Percentiles rank a stretch among this genome's conserved stretches.
Conservation (phyloP, 257 asterid species). For the Nicotiana obtusifolia region DNA sequence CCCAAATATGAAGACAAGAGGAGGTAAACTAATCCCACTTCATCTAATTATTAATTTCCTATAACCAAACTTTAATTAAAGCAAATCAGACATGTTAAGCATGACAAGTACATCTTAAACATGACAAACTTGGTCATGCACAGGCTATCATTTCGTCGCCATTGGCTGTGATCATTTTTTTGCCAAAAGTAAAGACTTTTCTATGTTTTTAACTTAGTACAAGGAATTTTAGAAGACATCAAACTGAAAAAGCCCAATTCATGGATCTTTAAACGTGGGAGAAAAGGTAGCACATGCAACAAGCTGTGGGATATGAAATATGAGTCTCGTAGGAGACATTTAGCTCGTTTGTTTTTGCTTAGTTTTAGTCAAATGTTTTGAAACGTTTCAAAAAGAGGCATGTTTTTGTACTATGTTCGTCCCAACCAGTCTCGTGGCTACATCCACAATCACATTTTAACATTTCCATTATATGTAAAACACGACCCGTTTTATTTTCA, state of each 20-base stretch:
- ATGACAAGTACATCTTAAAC: not conserved
- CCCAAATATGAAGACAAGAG: not conserved
- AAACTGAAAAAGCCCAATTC: not conserved
- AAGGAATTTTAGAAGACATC: not conserved
- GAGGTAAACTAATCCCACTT: not conserved
- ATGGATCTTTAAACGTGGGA: conserved; percentile 5
- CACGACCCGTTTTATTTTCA: not conserved
- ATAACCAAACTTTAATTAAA: not conserved
- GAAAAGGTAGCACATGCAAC: not conserved
- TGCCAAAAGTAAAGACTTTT: not conserved
- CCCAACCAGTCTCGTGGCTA: conserved; percentile 23
- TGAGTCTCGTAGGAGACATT: not conserved
- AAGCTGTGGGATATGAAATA: conserved; percentile 10
- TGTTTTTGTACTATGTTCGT: conserved; percentile 16
- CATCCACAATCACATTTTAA: not conserved
- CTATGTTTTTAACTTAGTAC: not conserved
- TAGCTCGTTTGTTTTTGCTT: conserved; percentile 8
- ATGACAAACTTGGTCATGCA: not conserved
- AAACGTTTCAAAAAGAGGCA: not conserved
- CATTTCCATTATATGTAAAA: not conserved
- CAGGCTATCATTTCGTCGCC: not conserved
- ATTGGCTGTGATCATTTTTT: not conserved
- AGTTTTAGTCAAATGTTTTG: not conserved
- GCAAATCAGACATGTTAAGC: not conserved
- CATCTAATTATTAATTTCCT: not conserved